Conservation (phyloP, 2,329 filamentous ascomycete genomes). For the Diaporthe velutina region DNA sequence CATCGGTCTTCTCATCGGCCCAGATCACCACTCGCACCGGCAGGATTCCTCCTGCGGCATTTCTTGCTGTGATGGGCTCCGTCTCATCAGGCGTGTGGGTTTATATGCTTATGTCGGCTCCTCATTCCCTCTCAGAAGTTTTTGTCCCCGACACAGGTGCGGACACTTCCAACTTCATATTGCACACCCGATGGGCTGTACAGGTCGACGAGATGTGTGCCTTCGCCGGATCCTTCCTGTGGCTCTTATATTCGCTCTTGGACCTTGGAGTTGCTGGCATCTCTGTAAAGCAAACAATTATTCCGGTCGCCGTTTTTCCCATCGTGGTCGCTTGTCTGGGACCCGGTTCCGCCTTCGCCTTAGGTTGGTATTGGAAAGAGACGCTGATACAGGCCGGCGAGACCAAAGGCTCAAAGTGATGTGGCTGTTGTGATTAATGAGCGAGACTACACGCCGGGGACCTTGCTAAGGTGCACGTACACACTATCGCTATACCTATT, state of each 20-base stretch:
- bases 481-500: neutral
- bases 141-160: neutral
- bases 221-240: neutral
- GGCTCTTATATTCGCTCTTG: neutral
- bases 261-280: neutral
- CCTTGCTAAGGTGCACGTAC: neutral
- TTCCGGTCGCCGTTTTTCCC: neutral
- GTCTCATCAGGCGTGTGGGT: neutral
- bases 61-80: neutral
- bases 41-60: neutral
- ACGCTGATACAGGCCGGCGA: neutral
- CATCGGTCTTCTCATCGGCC: neutral
- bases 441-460: neutral
- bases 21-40: neutral
- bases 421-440: neutral
- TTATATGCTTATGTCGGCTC: neutral
- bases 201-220: neutral
- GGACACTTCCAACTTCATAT: neutral
- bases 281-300: neutral
- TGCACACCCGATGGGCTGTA: neutral
- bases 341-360: neutral
- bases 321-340: neutral
- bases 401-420: neutral
- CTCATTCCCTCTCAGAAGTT: neutral
- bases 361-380: neutral